Percentiles rank a stretch among this genome's conserved stretches.
These are phyloP conservation scores for Aspergillus bertholletiae DNA, from an alignment of 495 filamentous ascomycete genomes.

Conservation along the genomic window DNA sequence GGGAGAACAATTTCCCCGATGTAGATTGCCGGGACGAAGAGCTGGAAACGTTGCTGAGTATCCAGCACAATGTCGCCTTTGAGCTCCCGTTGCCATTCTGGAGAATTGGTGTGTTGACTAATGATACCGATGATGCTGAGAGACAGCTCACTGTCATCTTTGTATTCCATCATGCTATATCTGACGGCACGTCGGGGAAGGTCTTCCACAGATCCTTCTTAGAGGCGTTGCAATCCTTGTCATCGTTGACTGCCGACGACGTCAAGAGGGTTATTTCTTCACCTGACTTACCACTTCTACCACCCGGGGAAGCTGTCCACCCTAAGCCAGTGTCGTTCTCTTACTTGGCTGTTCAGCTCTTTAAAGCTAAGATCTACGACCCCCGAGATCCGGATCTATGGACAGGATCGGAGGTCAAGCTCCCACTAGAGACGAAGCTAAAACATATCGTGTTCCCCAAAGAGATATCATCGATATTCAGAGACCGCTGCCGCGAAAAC, in stretches of 20 bases:
- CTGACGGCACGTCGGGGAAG: slow-evolving; percentile 34
- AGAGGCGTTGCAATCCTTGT: slow-evolving; percentile 16
- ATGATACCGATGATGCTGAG: slow-evolving; percentile 9
- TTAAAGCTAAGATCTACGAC: slow-evolving; percentile 25
- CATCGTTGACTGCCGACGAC: slow-evolving; percentile 10
- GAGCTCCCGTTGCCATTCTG: slow-evolving; percentile 31
- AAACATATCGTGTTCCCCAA: slow-evolving; percentile 22
- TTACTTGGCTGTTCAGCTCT: slow-evolving; percentile 23
- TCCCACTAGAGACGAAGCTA: slow-evolving; percentile 15
- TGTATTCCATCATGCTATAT: slow-evolving; percentile 35
- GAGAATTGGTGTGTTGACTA: slow-evolving; percentile 31
- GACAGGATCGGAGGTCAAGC: slow-evolving; percentile 21
- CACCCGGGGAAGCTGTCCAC: slow-evolving; percentile 24
- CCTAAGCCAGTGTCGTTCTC: slow-evolving; percentile 23
- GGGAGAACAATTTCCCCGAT: slow-evolving; percentile 10
- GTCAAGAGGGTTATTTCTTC: slow-evolving; percentile 21
- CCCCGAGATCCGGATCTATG: slow-evolving; percentile 18
- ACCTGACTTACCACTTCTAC: slow-evolving; percentile 28
- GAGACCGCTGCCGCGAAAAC: slow-evolving; percentile 25
- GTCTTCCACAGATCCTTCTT: slow-evolving; percentile 32
- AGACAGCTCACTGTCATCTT: slow-evolving; percentile 31
- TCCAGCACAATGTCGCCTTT: slow-evolving; percentile 36
- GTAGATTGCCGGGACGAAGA: slow-evolving; percentile 18
- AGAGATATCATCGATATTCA: slow-evolving; percentile 14
- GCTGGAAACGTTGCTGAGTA: slow-evolving; percentile 31